Conservation (phyloP, 176 grass and related monocot genomes). For the Tillandsia fasciculata region DNA sequence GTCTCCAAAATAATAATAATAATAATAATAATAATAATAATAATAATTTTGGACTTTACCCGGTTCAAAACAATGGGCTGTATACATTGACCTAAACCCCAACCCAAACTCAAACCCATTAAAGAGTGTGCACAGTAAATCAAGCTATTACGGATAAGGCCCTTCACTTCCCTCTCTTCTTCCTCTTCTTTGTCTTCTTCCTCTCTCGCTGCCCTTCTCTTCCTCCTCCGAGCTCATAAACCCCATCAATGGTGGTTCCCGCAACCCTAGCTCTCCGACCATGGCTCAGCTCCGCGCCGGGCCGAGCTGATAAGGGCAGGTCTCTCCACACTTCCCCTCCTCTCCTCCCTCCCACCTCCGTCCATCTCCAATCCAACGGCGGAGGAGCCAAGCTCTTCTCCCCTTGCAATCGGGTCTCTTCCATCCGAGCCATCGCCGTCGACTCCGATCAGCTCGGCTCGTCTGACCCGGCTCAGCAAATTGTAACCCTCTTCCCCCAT, state of each 20-base stretch:
- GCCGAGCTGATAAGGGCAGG: constrained; percentile 2
- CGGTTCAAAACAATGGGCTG: too few relatives aligned
- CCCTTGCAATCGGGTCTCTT: constrained; percentile 1
- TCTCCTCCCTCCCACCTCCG: constrained; percentile 12
- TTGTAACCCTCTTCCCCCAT: constrained; percentile 6
- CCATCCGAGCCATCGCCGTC: constrained; percentile 39
- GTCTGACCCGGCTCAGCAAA: constrained; percentile 33
- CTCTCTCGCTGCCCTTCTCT: not conserved
- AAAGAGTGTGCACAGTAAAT: too few relatives aligned
- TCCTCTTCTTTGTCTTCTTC: not conserved
- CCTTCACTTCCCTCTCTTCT: too few relatives aligned
- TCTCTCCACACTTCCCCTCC: not conserved
- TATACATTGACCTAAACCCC: too few relatives aligned
- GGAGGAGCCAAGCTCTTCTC: not conserved
- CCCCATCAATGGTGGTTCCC: constrained; percentile 46
- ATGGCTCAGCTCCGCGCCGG: constrained; percentile 20
- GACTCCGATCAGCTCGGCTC: constrained; percentile 49
- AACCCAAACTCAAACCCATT: too few relatives aligned
- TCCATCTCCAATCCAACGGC: not conserved
- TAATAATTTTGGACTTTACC: too few relatives aligned
- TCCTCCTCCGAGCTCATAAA: not conserved
- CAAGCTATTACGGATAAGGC: too few relatives aligned
- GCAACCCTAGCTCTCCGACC: constrained; percentile 50
- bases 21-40: too few relatives aligned
- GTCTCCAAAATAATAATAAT: too few relatives aligned